phyloP scores from a whole-genome alignment of 352 stramenopile genomes.

The Globisporangium echinulatum region DNA sequence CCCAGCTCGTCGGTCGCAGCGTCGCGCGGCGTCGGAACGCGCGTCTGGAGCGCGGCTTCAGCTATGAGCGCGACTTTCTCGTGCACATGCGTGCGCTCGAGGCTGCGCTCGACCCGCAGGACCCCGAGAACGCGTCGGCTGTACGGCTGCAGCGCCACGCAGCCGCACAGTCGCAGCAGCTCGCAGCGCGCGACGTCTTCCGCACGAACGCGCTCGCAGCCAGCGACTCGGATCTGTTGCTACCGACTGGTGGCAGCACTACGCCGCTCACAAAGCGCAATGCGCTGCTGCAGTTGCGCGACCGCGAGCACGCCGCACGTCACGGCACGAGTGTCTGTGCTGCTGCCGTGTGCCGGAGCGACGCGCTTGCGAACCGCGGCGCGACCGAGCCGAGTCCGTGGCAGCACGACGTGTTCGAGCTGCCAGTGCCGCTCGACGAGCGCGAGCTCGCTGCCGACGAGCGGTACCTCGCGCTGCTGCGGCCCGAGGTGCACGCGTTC shows the following conservation, averaged over 20 bases:
- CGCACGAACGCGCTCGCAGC: slow-evolving; percentile 20
- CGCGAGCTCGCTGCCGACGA: slow-evolving; percentile 51
- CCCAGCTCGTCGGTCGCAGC: slow-evolving; percentile 4
- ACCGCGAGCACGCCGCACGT: slow-evolving; percentile 38
- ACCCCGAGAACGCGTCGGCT: slow-evolving; percentile 56
- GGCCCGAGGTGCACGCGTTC: slow-evolving; percentile 54
- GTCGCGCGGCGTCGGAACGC: slow-evolving; percentile 12
- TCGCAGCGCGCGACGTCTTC: slow-evolving; percentile 38
- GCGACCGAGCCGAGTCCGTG: slow-evolving; percentile 3
- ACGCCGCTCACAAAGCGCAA: slow-evolving; percentile 57
- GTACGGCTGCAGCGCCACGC: slow-evolving; percentile 41
- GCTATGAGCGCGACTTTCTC: slow-evolving; percentile 60
- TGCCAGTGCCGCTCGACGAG: slow-evolving; percentile 60
- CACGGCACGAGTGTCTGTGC: slow-evolving; percentile 38
- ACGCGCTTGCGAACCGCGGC: slow-evolving; percentile 3
- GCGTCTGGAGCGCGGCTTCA: slow-evolving; percentile 25
- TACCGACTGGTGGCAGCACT: not conserved
- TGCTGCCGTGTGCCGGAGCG: slow-evolving; percentile 15
- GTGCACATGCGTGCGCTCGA: slow-evolving; percentile 31
- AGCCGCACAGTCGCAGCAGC: slow-evolving; percentile 22
- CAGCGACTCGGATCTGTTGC: slow-evolving; percentile 1
- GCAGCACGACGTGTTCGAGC: slow-evolving; percentile 41
- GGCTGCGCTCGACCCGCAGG: slow-evolving; percentile 57
- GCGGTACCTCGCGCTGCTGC: slow-evolving; percentile 49
- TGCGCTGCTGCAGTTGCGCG: slow-evolving; percentile 42